Conservation (phyloP, 306 rosid genomes). For the Quercus ilex region DNA sequence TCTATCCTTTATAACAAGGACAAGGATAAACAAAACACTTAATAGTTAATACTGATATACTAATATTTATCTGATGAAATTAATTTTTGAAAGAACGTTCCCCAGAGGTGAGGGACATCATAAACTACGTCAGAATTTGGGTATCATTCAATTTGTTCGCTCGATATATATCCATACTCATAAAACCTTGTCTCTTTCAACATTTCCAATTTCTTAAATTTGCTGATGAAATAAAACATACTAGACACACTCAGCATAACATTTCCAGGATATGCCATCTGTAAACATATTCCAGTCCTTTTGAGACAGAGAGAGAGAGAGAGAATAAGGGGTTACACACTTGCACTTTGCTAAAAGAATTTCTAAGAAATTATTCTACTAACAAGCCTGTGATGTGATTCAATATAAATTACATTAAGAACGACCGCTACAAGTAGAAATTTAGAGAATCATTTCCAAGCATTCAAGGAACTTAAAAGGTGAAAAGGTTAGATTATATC, state of each 20-base stretch:
- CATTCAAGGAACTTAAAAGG: not conserved
- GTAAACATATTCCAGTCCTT: not conserved
- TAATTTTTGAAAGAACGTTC: not conserved
- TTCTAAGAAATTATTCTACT: not conserved
- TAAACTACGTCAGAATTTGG: not conserved
- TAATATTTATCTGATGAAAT: not conserved
- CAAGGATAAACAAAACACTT: not conserved
- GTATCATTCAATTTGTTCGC: not conserved
- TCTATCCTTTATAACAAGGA: not conserved
- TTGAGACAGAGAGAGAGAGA: not conserved
- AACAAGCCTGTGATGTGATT: not conserved
- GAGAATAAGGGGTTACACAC: not conserved
- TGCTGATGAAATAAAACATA: not conserved
- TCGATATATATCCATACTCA: constrained; percentile 2
- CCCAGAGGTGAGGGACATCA: not conserved
- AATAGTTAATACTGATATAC: not conserved
- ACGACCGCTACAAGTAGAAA: not conserved
- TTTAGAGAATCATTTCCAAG: not conserved
- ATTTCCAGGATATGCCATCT: not conserved
- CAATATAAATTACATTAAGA: not conserved
- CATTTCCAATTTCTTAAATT: not conserved
- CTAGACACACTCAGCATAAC: not conserved
- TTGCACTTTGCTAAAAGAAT: too few species aligned
- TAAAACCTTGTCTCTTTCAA: not conserved
- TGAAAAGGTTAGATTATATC: not conserved